phyloP scores from a whole-genome alignment of 2,329 filamentous ascomycete species.

The Ceratocystis diversiconidia region DNA sequence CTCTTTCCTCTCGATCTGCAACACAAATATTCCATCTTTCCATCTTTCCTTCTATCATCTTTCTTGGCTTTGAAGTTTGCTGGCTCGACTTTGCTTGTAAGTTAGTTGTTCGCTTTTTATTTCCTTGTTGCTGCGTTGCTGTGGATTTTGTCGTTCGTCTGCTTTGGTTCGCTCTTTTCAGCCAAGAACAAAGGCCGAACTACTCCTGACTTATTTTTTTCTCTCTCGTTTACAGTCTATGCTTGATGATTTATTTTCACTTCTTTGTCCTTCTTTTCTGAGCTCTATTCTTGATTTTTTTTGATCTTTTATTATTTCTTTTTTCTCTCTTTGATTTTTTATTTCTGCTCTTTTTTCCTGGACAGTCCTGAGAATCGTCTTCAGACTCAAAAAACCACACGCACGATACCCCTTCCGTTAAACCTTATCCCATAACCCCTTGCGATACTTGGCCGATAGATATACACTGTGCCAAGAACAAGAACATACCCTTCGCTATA shows the following conservation, averaged over 20 bases:
- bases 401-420: slow-evolving; percentile 8
- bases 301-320: not conserved
- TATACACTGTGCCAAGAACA: not conserved
- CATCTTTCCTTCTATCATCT: not conserved
- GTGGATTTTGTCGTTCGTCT: not conserved
- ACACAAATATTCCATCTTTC: not conserved
- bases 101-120: slow-evolving; percentile 1
- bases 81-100: not conserved
- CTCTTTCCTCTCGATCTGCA: not conserved
- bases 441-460: not conserved
- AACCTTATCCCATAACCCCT: not conserved
- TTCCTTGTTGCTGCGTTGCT: slow-evolving; percentile 3
- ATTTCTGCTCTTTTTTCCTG: not conserved
- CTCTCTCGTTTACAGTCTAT: not conserved
- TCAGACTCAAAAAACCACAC: not conserved
- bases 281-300: not conserved
- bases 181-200: not conserved
- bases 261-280: not conserved
- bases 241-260: slow-evolving; percentile 7
- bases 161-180: not conserved
- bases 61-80: not conserved
- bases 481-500: not conserved
- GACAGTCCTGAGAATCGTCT: not conserved
- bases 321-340: not conserved
- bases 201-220: slow-evolving; percentile 4